Evolutionary conservation across 768 basidiomycete species (phyloP).

Genomic region (Boletus fagicola): DNA sequence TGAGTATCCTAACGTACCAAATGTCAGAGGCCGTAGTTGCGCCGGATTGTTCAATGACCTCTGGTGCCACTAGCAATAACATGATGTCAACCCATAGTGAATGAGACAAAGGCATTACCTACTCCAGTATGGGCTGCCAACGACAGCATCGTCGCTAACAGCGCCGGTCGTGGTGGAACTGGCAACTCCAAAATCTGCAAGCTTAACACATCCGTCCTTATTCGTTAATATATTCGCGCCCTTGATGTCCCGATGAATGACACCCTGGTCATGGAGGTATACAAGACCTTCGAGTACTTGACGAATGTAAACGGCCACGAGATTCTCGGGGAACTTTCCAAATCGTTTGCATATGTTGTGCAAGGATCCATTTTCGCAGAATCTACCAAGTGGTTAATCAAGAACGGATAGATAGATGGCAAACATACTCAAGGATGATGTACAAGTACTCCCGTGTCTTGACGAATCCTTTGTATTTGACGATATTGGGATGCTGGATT

Average conservation of each 20-base stretch:
- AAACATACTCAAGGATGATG: constrained; percentile 88
- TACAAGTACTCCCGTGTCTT: constrained; percentile 92
- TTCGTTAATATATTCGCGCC: constrained; percentile 98
- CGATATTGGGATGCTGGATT: constrained; percentile 88
- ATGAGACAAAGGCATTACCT: constrained; percentile 32
- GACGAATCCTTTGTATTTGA: constrained; percentile 98
- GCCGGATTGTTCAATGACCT: constrained; percentile 97
- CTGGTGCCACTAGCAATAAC: constrained; percentile 79
- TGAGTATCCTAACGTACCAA: constrained; percentile 53
- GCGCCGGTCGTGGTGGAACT: constrained; percentile 72
- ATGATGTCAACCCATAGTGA: constrained; percentile 2
- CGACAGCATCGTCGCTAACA: constrained; percentile 85
- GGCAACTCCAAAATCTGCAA: constrained; percentile 99
- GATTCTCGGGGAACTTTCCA: constrained; percentile 96
- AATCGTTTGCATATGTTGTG: constrained; percentile 95
- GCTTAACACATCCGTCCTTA: constrained; percentile 96
- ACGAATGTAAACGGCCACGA: constrained; percentile 95
- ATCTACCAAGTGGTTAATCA: constrained; percentile 40
- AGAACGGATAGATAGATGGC: not conserved
- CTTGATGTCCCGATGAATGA: constrained; percentile 98
- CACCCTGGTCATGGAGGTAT: constrained; percentile 98
- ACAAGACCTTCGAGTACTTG: constrained; percentile 95
- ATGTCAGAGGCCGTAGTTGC: constrained; percentile 97
- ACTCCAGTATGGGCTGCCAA: constrained; percentile 99
- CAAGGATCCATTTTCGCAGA: constrained; percentile 97